phyloP scores from a whole-genome alignment of 1,284 basidiomycete species.

The Cerrena zonata region DNA sequence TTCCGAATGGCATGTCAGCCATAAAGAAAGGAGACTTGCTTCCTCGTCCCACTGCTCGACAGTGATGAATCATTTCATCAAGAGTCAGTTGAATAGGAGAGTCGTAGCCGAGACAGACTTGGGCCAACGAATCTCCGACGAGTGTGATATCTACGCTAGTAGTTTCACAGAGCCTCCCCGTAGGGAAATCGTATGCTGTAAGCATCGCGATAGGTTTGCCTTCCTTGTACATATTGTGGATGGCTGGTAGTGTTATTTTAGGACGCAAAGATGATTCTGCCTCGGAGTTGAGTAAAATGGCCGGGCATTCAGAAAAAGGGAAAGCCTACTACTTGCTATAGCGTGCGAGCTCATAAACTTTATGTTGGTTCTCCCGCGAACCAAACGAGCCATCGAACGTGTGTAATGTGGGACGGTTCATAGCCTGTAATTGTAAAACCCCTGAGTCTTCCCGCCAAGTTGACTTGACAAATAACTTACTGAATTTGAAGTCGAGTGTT shows the following conservation, averaged over 20 bases:
- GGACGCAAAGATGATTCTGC: no score
- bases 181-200: slow-evolving; percentile 90
- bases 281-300: no score
- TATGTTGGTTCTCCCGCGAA: no score
- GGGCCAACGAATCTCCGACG: slow-evolving; percentile 89
- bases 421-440: no score
- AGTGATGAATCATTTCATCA: slow-evolving; percentile 87
- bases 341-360: no score
- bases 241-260: slow-evolving; percentile 80
- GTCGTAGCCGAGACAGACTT: slow-evolving; percentile 83
- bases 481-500: no score
- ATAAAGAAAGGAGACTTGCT: slow-evolving; percentile 77
- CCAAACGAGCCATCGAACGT: no score
- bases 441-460: no score
- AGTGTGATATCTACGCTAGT: slow-evolving; percentile 64
- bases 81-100: slow-evolving; percentile 84
- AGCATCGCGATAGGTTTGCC: slow-evolving; percentile 80
- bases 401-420: no score
- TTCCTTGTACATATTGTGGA: slow-evolving; percentile 52
- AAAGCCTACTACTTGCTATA: no score
- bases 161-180: slow-evolving; percentile 64
- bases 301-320: no score
- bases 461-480: no score
- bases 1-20: slow-evolving; percentile 94
- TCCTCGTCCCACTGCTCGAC: slow-evolving; percentile 76